Base-by-base conservation (phyloP, 179 eudicot genomes). In the Sideroxylon spinosum region DNA sequence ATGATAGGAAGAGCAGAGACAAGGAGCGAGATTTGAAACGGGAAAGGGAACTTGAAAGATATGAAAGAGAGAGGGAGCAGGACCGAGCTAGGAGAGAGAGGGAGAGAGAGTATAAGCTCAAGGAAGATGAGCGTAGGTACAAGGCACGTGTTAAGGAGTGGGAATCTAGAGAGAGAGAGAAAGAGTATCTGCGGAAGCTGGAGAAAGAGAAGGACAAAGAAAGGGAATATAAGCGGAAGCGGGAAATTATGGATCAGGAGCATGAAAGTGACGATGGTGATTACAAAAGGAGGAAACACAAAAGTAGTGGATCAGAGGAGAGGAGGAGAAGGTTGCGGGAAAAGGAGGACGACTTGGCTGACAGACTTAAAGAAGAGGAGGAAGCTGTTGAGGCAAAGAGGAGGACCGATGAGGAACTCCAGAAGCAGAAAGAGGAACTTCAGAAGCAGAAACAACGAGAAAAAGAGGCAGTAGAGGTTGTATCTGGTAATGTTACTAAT, bases 121-220 rank as follows among this genome's bases (percentile, higher is more conserved):
- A 90, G 81, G 95, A 90, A 82, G 97, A 93, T 79, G 99, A 96
- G 76, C 88, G 95, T 59, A 75, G 89, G 80, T 96, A 88, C 76
- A 91, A 89, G 84, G 87, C 82, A 23, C 93, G 90, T 66, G 88
- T 92, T 50, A 89, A 89, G 89, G 98, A 92, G 57, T 96, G 99
- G 99, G 99, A 94, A 88, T 32, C 82, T 65, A 83, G 95, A 78
- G 98, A 94, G 80, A 91, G 85, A 68, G 93, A 92, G 48, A 92
- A 84, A 83, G 98, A 94, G 67, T 86, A 90, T 52, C 52, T 85
- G 70, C 84, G 97, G 73, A 91, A 90, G 87, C 77, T 81, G 76
- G 99, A 96, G 84, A 89, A 88, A 78, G 99, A 96, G 69, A 87
- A 90, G 84, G 98, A 94, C 85, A 91, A 91, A 82, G 97, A 94